Conservation (phyloP, 2,329 filamentous ascomycete species). For the Cylindrodendrum hubeiense region DNA sequence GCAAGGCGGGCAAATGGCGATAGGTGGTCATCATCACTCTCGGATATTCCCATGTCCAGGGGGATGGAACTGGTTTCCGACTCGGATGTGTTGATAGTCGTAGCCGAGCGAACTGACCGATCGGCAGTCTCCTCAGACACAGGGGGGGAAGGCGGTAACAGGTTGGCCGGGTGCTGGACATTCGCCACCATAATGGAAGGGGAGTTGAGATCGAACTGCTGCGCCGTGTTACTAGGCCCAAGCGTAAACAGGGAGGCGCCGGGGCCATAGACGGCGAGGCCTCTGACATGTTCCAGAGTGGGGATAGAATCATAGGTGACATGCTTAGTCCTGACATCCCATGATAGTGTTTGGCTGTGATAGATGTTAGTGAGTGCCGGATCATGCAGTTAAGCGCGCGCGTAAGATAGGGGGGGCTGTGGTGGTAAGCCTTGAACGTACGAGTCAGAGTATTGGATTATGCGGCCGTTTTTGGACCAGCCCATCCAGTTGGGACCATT, state of each 20-base stretch:
- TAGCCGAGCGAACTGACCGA: conserved; percentile 59
- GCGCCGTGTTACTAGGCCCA: conserved; percentile 87
- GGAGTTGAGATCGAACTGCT: conserved; percentile 95
- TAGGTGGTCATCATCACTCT: conserved; percentile 82
- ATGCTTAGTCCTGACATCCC: conserved; percentile 98
- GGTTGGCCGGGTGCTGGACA: conserved; percentile 85
- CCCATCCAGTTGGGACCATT: conserved; percentile 93
- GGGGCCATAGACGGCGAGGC: conserved; percentile 88
- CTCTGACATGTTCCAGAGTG: conserved; percentile 83
- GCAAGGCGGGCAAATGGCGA: conserved; percentile 82
- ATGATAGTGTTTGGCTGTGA: conserved; percentile 86
- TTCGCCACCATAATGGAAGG: conserved; percentile 84
- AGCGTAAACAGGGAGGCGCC: conserved; percentile 94
- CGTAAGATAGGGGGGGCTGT: conserved; percentile 49
- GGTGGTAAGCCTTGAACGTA: conserved; percentile 62
- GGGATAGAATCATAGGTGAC: conserved; percentile 92
- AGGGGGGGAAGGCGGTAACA: conserved; percentile 84
- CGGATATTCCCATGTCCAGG: conserved; percentile 71
- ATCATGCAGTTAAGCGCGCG: conserved; percentile 60
- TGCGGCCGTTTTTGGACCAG: conserved; percentile 98
- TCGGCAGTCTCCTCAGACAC: conserved; percentile 80
- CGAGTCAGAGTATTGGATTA: conserved; percentile 93
- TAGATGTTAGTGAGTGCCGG: conserved; percentile 49
- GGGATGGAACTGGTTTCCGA: conserved; percentile 67
- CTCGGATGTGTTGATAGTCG: conserved; percentile 63